Evolutionary conservation across 257 asterid genomes (phyloP).

Genomic region (Agastache rugosa): DNA sequence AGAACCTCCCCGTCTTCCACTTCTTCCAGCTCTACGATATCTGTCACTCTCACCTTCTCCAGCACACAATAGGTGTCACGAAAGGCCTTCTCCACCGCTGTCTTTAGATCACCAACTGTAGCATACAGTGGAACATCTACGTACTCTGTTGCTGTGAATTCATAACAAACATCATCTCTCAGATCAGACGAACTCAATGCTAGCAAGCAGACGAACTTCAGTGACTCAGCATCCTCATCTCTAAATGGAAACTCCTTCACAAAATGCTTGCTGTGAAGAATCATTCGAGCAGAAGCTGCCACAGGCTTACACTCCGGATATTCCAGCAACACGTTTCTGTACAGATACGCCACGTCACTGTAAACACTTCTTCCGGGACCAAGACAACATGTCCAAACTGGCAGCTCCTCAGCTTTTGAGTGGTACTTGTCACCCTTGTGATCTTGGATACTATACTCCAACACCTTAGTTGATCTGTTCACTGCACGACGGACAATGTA

Average conservation of each 20-base stretch:
- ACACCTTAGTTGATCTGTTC: constrained; percentile 63
- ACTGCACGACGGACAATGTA: constrained; percentile 63
- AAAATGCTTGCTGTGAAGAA: constrained; percentile 72
- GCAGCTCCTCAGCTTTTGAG: constrained; percentile 32
- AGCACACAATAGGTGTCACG: constrained; percentile 77
- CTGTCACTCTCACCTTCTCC: constrained; percentile 56
- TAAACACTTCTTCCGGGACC: constrained; percentile 44
- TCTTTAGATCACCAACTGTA: constrained; percentile 73
- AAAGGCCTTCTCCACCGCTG: constrained; percentile 59
- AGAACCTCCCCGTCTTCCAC: constrained; percentile 64
- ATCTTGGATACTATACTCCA: constrained; percentile 77
- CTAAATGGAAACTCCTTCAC: constrained; percentile 88
- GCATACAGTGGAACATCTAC: constrained; percentile 72
- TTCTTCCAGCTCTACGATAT: constrained; percentile 55
- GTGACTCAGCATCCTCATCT: constrained; percentile 69
- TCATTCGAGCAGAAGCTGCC: constrained; percentile 48
- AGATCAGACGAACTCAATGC: constrained; percentile 42
- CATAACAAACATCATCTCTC: constrained; percentile 34
- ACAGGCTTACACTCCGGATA: constrained; percentile 48
- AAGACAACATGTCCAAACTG: constrained; percentile 25
- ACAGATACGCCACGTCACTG: constrained; percentile 56
- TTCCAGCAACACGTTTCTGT: constrained; percentile 48
- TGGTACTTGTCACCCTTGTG: constrained; percentile 32
- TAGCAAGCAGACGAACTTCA: constrained; percentile 71
- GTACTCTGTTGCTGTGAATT: constrained; percentile 54